Conservation (phyloP, 2,329 filamentous ascomycete species). For the Nannizziopsis barbatae region DNA sequence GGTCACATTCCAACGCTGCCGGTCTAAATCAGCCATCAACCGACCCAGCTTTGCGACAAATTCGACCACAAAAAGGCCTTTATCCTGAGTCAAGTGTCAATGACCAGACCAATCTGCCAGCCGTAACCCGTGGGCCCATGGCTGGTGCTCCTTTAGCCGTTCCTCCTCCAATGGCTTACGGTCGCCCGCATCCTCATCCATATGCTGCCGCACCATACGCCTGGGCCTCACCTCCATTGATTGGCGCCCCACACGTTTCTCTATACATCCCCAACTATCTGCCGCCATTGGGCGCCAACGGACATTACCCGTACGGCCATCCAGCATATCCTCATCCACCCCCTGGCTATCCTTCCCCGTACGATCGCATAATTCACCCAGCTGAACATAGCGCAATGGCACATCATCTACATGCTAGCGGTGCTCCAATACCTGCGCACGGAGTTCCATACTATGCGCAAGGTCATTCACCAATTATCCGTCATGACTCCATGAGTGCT, state of each 20-base stretch:
- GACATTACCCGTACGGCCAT: constrained; percentile 25
- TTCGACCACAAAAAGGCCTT: constrained; percentile 83
- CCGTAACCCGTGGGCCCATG: constrained; percentile 66
- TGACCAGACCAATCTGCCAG: constrained; percentile 68
- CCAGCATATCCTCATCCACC: constrained; percentile 21
- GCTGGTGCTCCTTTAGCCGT: constrained; percentile 44
- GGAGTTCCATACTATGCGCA: constrained; percentile 6
- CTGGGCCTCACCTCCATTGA: constrained; percentile 37
- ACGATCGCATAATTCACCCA: constrained; percentile 27
- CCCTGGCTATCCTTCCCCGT: constrained; percentile 22
- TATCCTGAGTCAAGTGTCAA: constrained; percentile 93
- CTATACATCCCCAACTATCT: constrained; percentile 30
- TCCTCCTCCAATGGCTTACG: constrained; percentile 44
- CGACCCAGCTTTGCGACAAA: constrained; percentile 67
- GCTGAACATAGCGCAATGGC: constrained; percentile 23
- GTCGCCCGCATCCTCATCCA: constrained; percentile 32
- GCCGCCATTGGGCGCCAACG: constrained; percentile 26
- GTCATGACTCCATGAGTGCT: neutral
- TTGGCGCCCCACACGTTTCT: constrained; percentile 32
- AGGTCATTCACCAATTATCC: constrained; percentile 1
- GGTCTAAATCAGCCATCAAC: constrained; percentile 70
- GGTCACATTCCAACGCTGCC: constrained; percentile 60
- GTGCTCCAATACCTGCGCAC: constrained; percentile 17
- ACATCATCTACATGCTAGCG: constrained; percentile 18
- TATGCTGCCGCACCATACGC: constrained; percentile 32